Evolutionary conservation across 148 eudicot genomes (phyloP), one percentile per base, ranked within the genome.

Genomic region (Cornus florida): DNA sequence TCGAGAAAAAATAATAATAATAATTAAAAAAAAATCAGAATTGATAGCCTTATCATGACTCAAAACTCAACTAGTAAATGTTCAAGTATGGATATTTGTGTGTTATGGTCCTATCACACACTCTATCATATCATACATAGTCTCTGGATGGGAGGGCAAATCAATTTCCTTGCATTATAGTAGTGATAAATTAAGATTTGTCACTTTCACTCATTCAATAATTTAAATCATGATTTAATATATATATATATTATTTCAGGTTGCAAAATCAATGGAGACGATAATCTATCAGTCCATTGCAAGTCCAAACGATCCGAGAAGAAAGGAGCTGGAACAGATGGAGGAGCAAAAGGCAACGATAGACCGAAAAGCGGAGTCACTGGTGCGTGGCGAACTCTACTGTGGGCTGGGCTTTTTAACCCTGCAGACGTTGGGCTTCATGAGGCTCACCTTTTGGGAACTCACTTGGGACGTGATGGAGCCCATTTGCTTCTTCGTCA

Each of bases 401-500:
- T 67, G 80, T 79, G 91, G 91, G 79, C 83, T 89, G 77, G 91
- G 86, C 78, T 81, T 86, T 31, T 12, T 86, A 56, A 56, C 77
- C 48, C 35, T 81, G 24, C 91, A 89, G 75, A 86, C 89, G 28
- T 10, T 80, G 80, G 91, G 84, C 69, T 86, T 86, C 62, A 89
- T 89, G 89, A 89, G 91, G 86, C 85, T 89, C 0, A 89, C 91
- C 0, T 89, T 89, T 31, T 89, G 91, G 89, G 91, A 89, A 66
- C 81, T 89, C 4, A 86, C 68, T 68, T 89, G 91, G 91, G 91
- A 89, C 62, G 91, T 89, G 50, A 89, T 89, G 93, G 88, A 91
- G 82, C 95, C 95, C 62, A 89, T 91, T 75, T 91, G 95, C 82
- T 91, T 89, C 84, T 91, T 88, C 73, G 86, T 83, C 56, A 86